Conservation (phyloP, 140 eudicot species). For the Flaveria floridana region DNA sequence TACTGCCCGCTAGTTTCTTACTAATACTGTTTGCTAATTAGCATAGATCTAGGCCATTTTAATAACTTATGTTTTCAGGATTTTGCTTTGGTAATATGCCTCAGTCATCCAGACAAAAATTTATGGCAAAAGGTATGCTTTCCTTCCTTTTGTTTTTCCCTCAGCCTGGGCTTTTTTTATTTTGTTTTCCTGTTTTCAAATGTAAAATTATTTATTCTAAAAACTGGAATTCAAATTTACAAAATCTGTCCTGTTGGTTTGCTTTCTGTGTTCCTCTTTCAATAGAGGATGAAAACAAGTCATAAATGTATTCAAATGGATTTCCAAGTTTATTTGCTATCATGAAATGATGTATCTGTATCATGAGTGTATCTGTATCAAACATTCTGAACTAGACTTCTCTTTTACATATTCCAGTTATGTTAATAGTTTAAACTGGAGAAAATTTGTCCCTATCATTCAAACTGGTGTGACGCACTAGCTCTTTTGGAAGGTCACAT, state of each 20-base stretch:
- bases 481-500: too few species aligned
- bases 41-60: conserved; percentile 39
- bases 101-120: conserved; percentile 67
- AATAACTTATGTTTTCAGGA: conserved; percentile 66
- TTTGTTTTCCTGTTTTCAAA: background rate
- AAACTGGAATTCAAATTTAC: background rate
- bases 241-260: background rate
- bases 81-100: conserved; percentile 62
- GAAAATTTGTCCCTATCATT: background rate
- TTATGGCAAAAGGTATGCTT: conserved; percentile 90
- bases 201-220: background rate
- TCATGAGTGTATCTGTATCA: conserved; percentile 1
- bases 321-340: conserved; percentile 7
- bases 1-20: conserved; percentile 21
- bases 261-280: conserved; percentile 2
- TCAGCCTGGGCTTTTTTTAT: background rate
- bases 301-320: background rate
- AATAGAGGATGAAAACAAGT: background rate
- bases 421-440: background rate
- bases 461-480: too few species aligned
- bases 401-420: background rate
- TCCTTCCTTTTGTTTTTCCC: conserved; percentile 6
- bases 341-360: background rate
- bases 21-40: conserved; percentile 23
- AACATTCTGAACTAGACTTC: background rate